Base-by-base conservation (phyloP, 257 asterid genomes). In the Avicennia marina region DNA sequence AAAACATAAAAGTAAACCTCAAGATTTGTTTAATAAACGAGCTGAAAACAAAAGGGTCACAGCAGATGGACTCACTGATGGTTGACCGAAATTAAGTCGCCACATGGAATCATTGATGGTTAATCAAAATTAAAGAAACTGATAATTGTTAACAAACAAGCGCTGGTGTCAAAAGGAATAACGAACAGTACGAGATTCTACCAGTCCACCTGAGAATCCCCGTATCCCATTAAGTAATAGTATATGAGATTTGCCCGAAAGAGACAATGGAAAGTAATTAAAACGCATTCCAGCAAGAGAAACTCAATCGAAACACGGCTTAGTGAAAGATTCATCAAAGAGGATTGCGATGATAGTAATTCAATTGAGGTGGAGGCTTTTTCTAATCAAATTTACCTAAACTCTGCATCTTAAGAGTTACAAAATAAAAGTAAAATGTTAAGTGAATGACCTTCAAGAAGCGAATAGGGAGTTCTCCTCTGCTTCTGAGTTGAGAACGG, bases 401-500 rank as follows among this genome's bases (percentile, higher is more conserved):
- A 55, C 34, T 29, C 34, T 1, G 42, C 11, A 36, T 15, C 13
- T 40, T 2, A 17, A 4, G 5, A 7, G 31, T 15, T 36, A 7
- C 29, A 34, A 0, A 10, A 48, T 1, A 21, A 42, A 36, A 29
- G 20, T 17, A 12, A 4, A 21, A 6, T 0, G 1, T 32, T 27
- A 32, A 26, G n/a, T n/a, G 4, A 43, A 64, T 34, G 34, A 74
- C 86, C 78, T 65, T 53, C n/a, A 90, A 69, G 75, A 81, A 90
- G 51, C 90, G 95, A 79, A 87, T 39, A 4, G 95, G 98, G 36
- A 90, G 94, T 25, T 81, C 60, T 15, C 95, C 98, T 66, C 96
- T 79, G 77, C 79, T 75, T 34, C 66, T 74, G 60, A 69, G 19
- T 4, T 26, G 40, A 2, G 84, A 44, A 39, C 15, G 15, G 18